Base-by-base conservation (phyloP, 345 rosid species). In the Bruguiera parviflora region DNA sequence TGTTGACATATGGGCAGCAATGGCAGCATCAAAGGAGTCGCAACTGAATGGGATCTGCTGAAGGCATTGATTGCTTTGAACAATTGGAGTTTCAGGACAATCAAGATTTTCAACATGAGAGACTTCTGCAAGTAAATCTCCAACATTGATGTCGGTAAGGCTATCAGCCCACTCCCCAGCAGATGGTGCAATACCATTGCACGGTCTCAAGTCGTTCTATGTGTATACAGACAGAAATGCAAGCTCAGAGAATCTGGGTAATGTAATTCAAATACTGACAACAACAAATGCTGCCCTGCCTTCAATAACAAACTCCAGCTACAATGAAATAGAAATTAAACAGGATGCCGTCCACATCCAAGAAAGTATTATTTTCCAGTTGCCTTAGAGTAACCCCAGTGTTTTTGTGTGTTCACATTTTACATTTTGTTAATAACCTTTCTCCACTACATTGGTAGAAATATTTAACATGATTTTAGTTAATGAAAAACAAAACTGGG, bases 91-190 rank as follows among this genome's bases (percentile, higher is more conserved):
- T 68, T 81, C 86, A 58, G 22, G 75, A 71, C 81, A 69, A 63
- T 82, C 68, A 20, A 49, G 73, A 71, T 80, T 82, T 63, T 80
- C 66, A 72, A 77, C 77, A 49, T 84, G 78, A 69, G 90, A 87
- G 53, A 80, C 88, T 63, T 89, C 97, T 68, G 88, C 78, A 32
- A 96, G 95, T 64, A 96, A 82, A 82, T 92, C 97, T 69, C 98
- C 99, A 65, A 96, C 75, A 69, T 95, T 92, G 64, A 89, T 83
- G 83, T 90, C 83, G 78, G 98, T 96, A 63, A 92, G 90, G 77
- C 96, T 90, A 79, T 92, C 99, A 21, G 96, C 97, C 98, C 98
- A 96, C 58, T 87, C 98, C 70, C 92, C 88, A 19, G 97, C 89
- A 68, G 96, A 43, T 0, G 4, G 18, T 43, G 49, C 49, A 43